Evolutionary conservation across 2,329 filamentous ascomycete species (phyloP).

Genomic region (Alternaria sp.): DNA sequence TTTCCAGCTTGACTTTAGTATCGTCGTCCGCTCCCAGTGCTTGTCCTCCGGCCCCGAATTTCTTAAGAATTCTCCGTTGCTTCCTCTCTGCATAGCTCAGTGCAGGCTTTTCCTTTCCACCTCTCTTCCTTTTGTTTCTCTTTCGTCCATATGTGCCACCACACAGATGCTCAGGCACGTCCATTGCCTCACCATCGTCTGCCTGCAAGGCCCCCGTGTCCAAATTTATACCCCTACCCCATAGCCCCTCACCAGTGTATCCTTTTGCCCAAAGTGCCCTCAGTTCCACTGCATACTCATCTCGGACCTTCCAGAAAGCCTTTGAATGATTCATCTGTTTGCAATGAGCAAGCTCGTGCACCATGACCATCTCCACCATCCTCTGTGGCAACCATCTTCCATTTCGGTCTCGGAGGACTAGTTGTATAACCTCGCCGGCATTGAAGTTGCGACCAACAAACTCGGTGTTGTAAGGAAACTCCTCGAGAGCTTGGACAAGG

Average conservation of each 20-base stretch:
- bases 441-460: constrained; percentile 93
- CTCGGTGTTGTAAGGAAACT: constrained; percentile 80
- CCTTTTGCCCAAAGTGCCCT: constrained; percentile 71
- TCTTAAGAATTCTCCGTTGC: constrained; percentile 74
- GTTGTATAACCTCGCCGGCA: constrained; percentile 83
- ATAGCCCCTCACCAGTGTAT: constrained; percentile 84
- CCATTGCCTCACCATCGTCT: constrained; percentile 32
- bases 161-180: constrained; percentile 70
- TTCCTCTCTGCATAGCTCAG: constrained; percentile 76
- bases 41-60: constrained; percentile 76
- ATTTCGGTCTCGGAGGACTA: constrained; percentile 76
- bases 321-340: constrained; percentile 90
- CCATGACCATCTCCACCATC: constrained; percentile 94
- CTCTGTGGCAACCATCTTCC: constrained; percentile 78
- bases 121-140: constrained; percentile 61
- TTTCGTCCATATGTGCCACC: constrained; percentile 76
- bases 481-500: constrained; percentile 69
- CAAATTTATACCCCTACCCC: constrained; percentile 75
- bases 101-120: constrained; percentile 54
- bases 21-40: constrained; percentile 74
- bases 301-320: constrained; percentile 81
- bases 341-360: constrained; percentile 88
- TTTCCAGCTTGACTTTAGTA: constrained; percentile 71
- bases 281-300: constrained; percentile 76
- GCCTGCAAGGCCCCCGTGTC: constrained; percentile 52